phyloP scores from a whole-genome alignment of 2,329 filamentous ascomycete species.

The Cercospora nicotianae region DNA sequence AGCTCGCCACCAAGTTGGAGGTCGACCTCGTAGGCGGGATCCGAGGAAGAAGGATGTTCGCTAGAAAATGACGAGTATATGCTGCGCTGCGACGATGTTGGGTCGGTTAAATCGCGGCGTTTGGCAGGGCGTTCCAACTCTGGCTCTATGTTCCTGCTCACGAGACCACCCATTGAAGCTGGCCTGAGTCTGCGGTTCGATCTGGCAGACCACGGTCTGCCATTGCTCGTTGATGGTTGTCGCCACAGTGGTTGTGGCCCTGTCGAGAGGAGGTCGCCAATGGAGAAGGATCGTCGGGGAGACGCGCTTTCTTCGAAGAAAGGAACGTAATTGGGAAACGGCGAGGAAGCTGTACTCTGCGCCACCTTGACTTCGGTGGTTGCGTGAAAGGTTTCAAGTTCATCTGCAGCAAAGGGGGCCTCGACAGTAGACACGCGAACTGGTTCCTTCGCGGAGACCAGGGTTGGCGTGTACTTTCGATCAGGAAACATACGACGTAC shows the following conservation, averaged over 20 bases:
- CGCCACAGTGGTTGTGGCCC: slow-evolving; percentile 42
- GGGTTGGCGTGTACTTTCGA: slow-evolving; percentile 37
- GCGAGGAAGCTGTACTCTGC: slow-evolving; percentile 32
- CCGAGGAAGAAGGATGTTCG: slow-evolving; percentile 14
- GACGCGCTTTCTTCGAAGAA: slow-evolving; percentile 34
- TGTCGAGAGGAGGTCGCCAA: slow-evolving; percentile 47
- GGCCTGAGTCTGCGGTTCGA: slow-evolving; percentile 31
- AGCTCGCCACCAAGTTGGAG: slow-evolving; percentile 27
- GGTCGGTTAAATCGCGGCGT: slow-evolving; percentile 41
- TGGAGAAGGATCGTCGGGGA: slow-evolving; percentile 53
- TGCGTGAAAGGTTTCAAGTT: slow-evolving; percentile 22
- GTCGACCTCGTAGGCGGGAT: slow-evolving; percentile 27
- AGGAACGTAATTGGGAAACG: slow-evolving; percentile 26
- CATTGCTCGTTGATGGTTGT: slow-evolving; percentile 41
- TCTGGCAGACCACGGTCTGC: slow-evolving; percentile 32
- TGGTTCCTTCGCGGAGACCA: slow-evolving; percentile 36
- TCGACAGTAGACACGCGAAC: slow-evolving; percentile 30
- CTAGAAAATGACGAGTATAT: slow-evolving; percentile 32
- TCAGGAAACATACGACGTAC: slow-evolving; percentile 41
- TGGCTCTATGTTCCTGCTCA: slow-evolving; percentile 39
- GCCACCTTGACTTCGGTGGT: slow-evolving; percentile 14
- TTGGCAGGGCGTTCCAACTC: slow-evolving; percentile 40
- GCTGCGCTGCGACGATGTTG: slow-evolving; percentile 27
- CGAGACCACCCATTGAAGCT: slow-evolving; percentile 42
- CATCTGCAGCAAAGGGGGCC: slow-evolving; percentile 30